Evolutionary conservation across 495 filamentous ascomycete species (phyloP).

Genomic region (Cenococcum geophilum): DNA sequence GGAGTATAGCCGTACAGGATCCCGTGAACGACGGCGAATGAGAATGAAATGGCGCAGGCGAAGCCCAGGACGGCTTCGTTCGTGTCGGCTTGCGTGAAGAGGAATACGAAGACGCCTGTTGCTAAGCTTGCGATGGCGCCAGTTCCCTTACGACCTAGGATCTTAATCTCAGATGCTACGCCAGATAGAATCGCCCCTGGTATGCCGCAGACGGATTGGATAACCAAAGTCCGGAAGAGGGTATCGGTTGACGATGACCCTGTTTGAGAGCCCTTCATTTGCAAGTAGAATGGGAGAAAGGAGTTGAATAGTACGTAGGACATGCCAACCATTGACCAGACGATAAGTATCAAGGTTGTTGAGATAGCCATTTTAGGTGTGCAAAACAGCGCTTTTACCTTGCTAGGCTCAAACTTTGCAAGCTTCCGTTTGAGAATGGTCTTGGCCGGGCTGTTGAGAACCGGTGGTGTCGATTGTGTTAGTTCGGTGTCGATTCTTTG

Average conservation of each 20-base stretch:
- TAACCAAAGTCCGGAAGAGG: not conserved
- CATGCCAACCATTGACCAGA: conserved; percentile 53
- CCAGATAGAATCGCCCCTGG: not conserved
- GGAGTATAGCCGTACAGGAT: not conserved
- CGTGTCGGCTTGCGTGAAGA: not conserved
- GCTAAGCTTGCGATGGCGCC: not conserved
- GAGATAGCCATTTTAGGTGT: not conserved
- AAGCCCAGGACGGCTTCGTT: not conserved
- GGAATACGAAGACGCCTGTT: not conserved
- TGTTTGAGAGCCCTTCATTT: not conserved
- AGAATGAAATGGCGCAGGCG: not conserved
- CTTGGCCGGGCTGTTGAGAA: not conserved
- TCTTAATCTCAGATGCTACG: not conserved
- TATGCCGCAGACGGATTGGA: not conserved
- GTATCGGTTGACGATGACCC: conserved; percentile 16
- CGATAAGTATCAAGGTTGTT: conserved; percentile 5
- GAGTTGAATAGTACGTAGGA: conserved; percentile 55
- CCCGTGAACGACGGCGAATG: not conserved
- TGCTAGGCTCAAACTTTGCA: not conserved
- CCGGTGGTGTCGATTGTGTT: not conserved
- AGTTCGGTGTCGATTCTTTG: not conserved
- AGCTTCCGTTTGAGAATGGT: not conserved
- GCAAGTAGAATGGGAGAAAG: conserved; percentile 34
- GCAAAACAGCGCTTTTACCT: conserved; percentile 38
- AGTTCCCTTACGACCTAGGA: not conserved